Evolutionary conservation across 345 rosid genomes (phyloP).

Genomic region (Microthlaspi erraticum): DNA sequence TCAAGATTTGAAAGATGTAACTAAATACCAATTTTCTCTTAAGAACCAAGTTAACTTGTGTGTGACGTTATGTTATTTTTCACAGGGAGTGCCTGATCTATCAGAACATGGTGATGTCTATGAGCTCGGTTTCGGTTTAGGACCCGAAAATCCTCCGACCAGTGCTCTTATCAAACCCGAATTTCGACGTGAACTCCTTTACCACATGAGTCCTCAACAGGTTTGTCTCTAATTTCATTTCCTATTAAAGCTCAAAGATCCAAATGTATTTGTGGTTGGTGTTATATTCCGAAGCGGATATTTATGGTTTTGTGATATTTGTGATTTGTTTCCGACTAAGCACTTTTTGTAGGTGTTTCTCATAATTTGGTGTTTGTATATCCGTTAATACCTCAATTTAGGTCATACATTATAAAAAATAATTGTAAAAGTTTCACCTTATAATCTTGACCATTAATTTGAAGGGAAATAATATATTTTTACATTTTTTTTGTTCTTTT

Average conservation of each 20-base stretch:
- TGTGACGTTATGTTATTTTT: constrained; percentile 32
- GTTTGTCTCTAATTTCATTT: constrained; percentile 48
- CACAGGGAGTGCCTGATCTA: constrained; percentile 83
- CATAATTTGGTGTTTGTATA: too few relatives aligned
- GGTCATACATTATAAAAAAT: too few relatives aligned
- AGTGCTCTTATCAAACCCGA: constrained; percentile 63
- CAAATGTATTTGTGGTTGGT: not conserved
- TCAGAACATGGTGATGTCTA: constrained; percentile 73
- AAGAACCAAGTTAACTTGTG: constrained; percentile 31
- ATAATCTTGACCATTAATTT: too few relatives aligned
- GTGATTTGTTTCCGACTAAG: too few relatives aligned
- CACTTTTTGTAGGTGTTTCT: too few relatives aligned
- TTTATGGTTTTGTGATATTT: too few relatives aligned
- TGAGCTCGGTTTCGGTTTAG: constrained; percentile 71
- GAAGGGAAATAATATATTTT: too few relatives aligned
- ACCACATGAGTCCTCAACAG: constrained; percentile 75
- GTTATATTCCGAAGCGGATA: not conserved
- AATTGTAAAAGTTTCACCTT: too few relatives aligned
- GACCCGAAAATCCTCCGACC: constrained; percentile 76
- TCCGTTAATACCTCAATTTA: too few relatives aligned
- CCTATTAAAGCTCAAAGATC: not conserved
- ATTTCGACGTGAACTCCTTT: constrained; percentile 61
- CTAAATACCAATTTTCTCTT: not conserved
- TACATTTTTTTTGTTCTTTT: too few relatives aligned
- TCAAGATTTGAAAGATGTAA: constrained; percentile 70